Evolutionary conservation across 1,284 basidiomycete species (phyloP).

Genomic region (Ustilago sp.): DNA sequence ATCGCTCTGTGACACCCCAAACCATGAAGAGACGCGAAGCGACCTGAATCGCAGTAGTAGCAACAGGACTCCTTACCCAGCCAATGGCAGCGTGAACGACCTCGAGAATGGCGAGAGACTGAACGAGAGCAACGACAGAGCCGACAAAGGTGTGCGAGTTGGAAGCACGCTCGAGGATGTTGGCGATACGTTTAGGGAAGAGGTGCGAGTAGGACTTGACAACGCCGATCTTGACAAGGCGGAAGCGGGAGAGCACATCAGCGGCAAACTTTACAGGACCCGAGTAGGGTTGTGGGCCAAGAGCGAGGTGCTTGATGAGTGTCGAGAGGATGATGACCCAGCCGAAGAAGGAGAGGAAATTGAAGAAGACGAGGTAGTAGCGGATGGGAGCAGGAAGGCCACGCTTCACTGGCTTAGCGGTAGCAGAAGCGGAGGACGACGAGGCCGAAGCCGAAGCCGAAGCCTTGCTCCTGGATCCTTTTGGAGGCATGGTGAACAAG

Average conservation of each 20-base stretch:
- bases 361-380: slow-evolving; percentile 57
- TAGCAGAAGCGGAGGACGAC: slow-evolving; percentile 17
- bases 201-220: slow-evolving; percentile 47
- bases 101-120: slow-evolving; percentile 62
- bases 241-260: slow-evolving; percentile 47
- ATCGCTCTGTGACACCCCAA: slow-evolving; percentile 75
- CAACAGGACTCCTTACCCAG: slow-evolving; percentile 85
- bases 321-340: slow-evolving; percentile 60
- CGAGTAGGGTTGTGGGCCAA: slow-evolving; percentile 49
- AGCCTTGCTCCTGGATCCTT: slow-evolving; percentile 30
- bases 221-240: slow-evolving; percentile 50
- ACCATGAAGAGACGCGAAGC: slow-evolving; percentile 85
- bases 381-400: slow-evolving; percentile 39
- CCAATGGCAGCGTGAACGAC: slow-evolving; percentile 81
- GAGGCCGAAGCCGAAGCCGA: slow-evolving; percentile 12
- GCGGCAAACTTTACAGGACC: slow-evolving; percentile 35
- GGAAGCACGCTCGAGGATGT: slow-evolving; percentile 52
- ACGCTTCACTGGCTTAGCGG: slow-evolving; percentile 30
- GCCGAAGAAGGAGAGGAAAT: slow-evolving; percentile 62
- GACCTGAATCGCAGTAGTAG: slow-evolving; percentile 87
- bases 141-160: slow-evolving; percentile 57
- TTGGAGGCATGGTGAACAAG: slow-evolving; percentile 38
- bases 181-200: slow-evolving; percentile 41
- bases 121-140: slow-evolving; percentile 55
- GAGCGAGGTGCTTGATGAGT: slow-evolving; percentile 57